Evolutionary conservation across 2,329 filamentous ascomycete genomes (phyloP).

Genomic region (Colletotrichum tropicicola): DNA sequence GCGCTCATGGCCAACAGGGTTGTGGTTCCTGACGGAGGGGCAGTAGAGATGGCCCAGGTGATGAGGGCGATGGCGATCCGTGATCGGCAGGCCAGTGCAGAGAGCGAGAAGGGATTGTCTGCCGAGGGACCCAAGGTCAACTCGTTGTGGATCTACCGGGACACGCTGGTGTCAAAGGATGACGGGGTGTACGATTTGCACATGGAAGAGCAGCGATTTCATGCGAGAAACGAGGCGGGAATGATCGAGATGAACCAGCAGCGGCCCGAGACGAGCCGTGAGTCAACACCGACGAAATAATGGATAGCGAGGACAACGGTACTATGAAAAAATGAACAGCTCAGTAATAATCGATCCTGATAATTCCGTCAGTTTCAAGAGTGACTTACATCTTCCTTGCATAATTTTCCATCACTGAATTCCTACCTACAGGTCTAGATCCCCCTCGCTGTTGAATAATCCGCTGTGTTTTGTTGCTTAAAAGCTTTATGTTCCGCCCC

Average conservation of each 20-base stretch:
- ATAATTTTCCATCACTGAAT: no score
- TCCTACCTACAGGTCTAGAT: no score
- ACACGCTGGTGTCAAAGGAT: slow-evolving; percentile 4
- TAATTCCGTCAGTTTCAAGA: neutral
- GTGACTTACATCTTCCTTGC: no score
- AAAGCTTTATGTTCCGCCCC: no score
- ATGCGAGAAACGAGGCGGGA: neutral
- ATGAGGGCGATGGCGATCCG: slow-evolving; percentile 28
- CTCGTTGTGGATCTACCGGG: slow-evolving; percentile 27
- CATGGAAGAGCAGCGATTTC: slow-evolving; percentile 24
- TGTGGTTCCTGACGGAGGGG: slow-evolving; percentile 32
- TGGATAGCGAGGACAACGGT: neutral
- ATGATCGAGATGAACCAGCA: slow-evolving; percentile 26
- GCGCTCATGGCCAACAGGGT: slow-evolving; percentile 38
- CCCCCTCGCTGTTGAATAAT: no score
- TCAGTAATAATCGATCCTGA: neutral
- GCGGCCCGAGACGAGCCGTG: neutral
- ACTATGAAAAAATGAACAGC: neutral
- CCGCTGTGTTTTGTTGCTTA: no score
- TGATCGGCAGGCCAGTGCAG: neutral
- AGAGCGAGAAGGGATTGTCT: neutral
- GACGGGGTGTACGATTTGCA: slow-evolving; percentile 27
- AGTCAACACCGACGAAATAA: neutral
- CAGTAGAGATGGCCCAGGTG: slow-evolving; percentile 29
- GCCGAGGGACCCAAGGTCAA: neutral